Conservation (phyloP, 108 stramenopile genomes). For the Phaeodactylum tricornutum region DNA sequence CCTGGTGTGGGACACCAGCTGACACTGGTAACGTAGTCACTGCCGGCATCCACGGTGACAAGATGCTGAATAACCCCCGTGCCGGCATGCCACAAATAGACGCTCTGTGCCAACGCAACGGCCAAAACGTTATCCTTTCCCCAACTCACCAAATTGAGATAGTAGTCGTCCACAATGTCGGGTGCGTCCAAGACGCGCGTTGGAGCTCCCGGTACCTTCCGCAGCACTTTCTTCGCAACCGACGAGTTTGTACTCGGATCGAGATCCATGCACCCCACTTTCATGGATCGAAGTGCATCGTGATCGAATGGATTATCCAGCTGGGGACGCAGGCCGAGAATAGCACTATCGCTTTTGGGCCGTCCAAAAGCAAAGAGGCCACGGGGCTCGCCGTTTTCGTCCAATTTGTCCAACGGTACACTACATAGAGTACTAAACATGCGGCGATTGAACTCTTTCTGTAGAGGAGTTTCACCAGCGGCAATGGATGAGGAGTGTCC, state of each 20-base stretch:
- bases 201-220: constrained; percentile 91
- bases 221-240: constrained; percentile 14
- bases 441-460: constrained; percentile 73
- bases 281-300: constrained; percentile 27
- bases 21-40: constrained; percentile 95
- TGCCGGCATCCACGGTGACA: constrained; percentile 60
- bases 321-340: not conserved
- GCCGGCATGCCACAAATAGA: constrained; percentile 97
- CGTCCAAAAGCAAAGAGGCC: constrained; percentile 9
- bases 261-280: constrained; percentile 19
- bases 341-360: constrained; percentile 3
- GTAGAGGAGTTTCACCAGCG: constrained; percentile 47
- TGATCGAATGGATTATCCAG: constrained; percentile 33
- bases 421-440: constrained; percentile 76
- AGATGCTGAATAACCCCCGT: constrained; percentile 93
- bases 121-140: constrained; percentile 88
- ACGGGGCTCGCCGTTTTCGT: constrained; percentile 22
- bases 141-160: constrained; percentile 97
- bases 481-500: not conserved
- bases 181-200: constrained; percentile 96
- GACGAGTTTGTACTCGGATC: constrained; percentile 3
- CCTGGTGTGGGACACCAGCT: constrained; percentile 79
- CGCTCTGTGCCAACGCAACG: constrained; percentile 93
- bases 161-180: constrained; percentile 97
- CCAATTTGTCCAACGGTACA: constrained; percentile 51